Base-by-base conservation (phyloP, 2,329 filamentous ascomycete genomes). In the Trichoderma harzianum region DNA sequence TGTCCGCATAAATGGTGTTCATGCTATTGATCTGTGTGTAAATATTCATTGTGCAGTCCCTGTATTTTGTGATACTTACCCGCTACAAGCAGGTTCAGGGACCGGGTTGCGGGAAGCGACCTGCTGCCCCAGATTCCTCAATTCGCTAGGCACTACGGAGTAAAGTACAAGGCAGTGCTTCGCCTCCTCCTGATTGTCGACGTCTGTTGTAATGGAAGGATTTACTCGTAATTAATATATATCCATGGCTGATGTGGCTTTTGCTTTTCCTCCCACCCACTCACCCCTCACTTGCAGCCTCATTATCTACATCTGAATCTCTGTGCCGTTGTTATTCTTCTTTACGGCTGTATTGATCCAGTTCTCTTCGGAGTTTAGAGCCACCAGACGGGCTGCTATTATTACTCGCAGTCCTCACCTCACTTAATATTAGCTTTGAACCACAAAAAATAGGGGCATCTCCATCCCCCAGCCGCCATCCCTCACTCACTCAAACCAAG, bases 131-230 rank as follows among this genome's bases (percentile, higher is more conserved):
- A 43, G 39, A 43, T 43, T 43, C 39, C 39, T 43, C 39, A 43
- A 43, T 43, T 43, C 39, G 39, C 39, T 43, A 43, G 39, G 3
- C 39, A 5, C 39, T 43, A 43, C 39, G 39, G 39, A 43, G 39
- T 43, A 43, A 43, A 8, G 39, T 18, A 43, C 39, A 18, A 10
- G 39, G 39, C 39, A 51, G 18, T 62, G 64, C 70, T 72, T 62
- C 70, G 70, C 70, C 70, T 72, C 64, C 70, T 72, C 64, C 70
- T 72, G 64, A 64, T 55, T 28, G 53, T 66, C 34, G 26, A 60
- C 24, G 26, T 18, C 30, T n/a, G 24, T 43, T 62, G 57, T 36
- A 18, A 11, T 18, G 43, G 43, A n/a, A 30, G 26, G 28, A 47
- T 32, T 43, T 43, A 36, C 34, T 34, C 32, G 32, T 34, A 34